These are phyloP conservation scores for Daldinia sp. DNA, from an alignment of 2,329 filamentous ascomycete genomes.

Conservation along the genomic window DNA sequence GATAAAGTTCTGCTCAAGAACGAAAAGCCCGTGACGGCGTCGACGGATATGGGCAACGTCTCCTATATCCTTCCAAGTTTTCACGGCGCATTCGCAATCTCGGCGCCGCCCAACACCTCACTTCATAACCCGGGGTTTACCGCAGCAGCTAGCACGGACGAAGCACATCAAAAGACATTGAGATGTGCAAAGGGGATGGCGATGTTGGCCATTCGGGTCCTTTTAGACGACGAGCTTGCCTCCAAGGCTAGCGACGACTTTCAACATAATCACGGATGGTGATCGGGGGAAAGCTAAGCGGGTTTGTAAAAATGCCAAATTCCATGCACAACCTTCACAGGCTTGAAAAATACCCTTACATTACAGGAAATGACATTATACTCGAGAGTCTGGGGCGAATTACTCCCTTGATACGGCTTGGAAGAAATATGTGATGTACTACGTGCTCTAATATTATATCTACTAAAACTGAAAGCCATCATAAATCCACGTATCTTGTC, in stretches of 20 bases:
- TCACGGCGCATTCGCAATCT: constrained; percentile 58
- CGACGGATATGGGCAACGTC: constrained; percentile 63
- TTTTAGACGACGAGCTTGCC: constrained; percentile 27
- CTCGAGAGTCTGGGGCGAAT: too few relatives aligned
- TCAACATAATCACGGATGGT: constrained; percentile 26
- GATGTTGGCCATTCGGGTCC: constrained; percentile 24
- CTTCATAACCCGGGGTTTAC: constrained; percentile 55
- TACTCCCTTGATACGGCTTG: too few relatives aligned
- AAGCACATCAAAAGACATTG: constrained; percentile 54
- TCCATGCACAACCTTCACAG: too few relatives aligned
- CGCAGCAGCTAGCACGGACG: constrained; percentile 53
- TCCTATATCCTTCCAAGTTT: constrained; percentile 57
- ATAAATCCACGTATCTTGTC: not conserved
- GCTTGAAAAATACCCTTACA: too few relatives aligned
- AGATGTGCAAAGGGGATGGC: constrained; percentile 32
- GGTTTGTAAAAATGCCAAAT: not conserved
- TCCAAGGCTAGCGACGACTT: constrained; percentile 18
- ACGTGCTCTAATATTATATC: not conserved
- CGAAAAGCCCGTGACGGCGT: constrained; percentile 50
- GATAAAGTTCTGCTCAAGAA: constrained; percentile 48
- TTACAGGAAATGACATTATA: too few relatives aligned
- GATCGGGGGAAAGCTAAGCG: not conserved
- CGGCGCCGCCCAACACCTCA: constrained; percentile 48
- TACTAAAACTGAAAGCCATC: not conserved
- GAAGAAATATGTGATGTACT: not conserved